A percentile compares a stretch with the other conserved stretches of the same genome.
These are phyloP conservation scores for Cadophora sp. DNA, from an alignment of 2,329 filamentous ascomycete species.

Conservation along the genomic window DNA sequence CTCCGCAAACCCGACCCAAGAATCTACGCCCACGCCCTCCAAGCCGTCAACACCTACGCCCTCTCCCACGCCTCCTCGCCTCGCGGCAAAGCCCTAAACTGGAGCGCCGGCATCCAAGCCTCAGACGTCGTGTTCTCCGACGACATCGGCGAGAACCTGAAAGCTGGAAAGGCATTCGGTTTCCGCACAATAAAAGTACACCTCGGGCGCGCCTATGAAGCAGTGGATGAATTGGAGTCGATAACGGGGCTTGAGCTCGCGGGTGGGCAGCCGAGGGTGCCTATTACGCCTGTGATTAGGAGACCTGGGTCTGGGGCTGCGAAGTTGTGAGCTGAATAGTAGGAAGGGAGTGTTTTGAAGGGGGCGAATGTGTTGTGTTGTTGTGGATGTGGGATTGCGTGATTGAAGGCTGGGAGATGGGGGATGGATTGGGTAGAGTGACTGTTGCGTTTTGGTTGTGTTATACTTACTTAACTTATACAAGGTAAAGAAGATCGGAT, in stretches of 20 bases:
- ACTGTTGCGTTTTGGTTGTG: no score
- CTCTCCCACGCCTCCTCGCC: slow-evolving; percentile 53
- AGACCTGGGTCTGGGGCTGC: slow-evolving; percentile 16
- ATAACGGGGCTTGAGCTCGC: slow-evolving; percentile 71
- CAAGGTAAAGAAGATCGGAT: no score
- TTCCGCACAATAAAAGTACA: slow-evolving; percentile 86
- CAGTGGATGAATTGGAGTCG: slow-evolving; percentile 80
- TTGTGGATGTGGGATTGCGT: no score
- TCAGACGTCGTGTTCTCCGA: slow-evolving; percentile 84
- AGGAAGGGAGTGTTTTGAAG: no score
- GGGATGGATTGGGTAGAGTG: no score
- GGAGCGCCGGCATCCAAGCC: slow-evolving; percentile 60
- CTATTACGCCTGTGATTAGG: slow-evolving; percentile 30
- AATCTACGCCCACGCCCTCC: slow-evolving; percentile 79
- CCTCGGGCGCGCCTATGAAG: slow-evolving; percentile 78
- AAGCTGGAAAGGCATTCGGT: slow-evolving; percentile 75
- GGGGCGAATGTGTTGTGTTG: no score
- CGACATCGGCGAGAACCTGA: slow-evolving; percentile 89
- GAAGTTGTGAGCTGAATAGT: slow-evolving; percentile 20
- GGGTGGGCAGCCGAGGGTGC: slow-evolving; percentile 41
- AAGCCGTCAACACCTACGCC: slow-evolving; percentile 68
- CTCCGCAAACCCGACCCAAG: slow-evolving; percentile 84
- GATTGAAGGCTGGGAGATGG: no score
- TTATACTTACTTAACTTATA: no score
- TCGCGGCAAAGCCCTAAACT: slow-evolving; percentile 51